These are phyloP conservation scores for Aegilops speltoides DNA, from an alignment of 176 grass and related monocot species.

Conservation along the genomic window DNA sequence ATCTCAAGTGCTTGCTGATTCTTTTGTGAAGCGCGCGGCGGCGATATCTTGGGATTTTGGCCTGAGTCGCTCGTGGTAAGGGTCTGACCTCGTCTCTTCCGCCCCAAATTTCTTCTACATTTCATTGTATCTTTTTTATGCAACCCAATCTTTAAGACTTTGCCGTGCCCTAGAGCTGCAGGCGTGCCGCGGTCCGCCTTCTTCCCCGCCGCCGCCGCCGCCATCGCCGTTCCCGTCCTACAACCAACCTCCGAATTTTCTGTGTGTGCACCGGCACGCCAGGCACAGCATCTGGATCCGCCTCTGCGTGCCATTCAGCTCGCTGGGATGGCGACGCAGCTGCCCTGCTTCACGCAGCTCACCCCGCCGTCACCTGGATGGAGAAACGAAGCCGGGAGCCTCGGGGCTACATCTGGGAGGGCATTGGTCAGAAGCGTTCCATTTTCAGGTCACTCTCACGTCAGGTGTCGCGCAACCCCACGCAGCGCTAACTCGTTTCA, in stretches of 20 bases:
- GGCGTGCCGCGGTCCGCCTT: neutral
- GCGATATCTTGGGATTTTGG: neutral
- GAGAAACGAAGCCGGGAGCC: conserved; percentile 7
- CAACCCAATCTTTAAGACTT: neutral
- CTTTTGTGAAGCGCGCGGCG: neutral
- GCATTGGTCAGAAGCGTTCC: neutral
- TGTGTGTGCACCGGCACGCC: neutral
- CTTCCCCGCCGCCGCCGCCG: neutral
- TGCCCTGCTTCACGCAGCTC: conserved; percentile 59
- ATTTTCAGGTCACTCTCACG: neutral
- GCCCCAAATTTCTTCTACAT: neutral
- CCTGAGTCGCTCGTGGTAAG: conserved; percentile 18
- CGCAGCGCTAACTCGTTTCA: conserved; percentile 39
- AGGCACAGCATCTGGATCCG: neutral
- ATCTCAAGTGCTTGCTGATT: neutral
- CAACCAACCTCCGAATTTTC: neutral
- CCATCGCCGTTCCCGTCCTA: neutral
- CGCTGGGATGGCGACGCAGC: conserved; percentile 52
- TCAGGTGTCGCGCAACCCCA: conserved; percentile 44
- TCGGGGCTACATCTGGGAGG: conserved; percentile 16
- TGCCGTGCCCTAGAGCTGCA: conserved; percentile 3
- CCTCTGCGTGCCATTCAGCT: neutral
- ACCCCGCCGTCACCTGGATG: conserved; percentile 27
- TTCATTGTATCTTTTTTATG: neutral
- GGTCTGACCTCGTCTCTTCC: neutral